A percentile compares a stretch with the other conserved stretches of the same genome.
phyloP scores from a whole-genome alignment of 2,329 filamentous ascomycete species.

The Raffaelea deltoideospora region DNA sequence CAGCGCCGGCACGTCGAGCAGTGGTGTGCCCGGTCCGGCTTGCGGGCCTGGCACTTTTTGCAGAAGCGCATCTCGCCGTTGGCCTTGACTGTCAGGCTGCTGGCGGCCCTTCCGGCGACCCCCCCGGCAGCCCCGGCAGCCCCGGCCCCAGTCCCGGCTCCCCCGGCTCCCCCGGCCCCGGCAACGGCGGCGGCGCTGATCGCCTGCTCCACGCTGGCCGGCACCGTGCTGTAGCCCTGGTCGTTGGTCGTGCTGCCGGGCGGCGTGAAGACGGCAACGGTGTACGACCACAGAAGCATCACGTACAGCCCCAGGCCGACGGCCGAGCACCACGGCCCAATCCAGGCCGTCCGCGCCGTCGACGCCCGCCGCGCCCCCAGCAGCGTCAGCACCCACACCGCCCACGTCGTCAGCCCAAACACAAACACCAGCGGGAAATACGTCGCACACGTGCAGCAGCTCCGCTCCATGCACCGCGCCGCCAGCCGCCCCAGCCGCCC shows the following conservation, averaged over 20 bases:
- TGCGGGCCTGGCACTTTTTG: constrained; percentile 91
- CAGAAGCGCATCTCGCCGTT: constrained; percentile 80
- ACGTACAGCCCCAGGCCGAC: constrained; percentile 58
- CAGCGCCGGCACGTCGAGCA: constrained; percentile 90
- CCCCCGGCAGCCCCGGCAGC: not conserved
- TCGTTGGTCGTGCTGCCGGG: constrained; percentile 58
- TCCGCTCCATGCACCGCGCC: constrained; percentile 60
- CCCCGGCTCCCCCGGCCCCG: constrained; percentile 23
- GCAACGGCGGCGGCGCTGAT: too few species aligned
- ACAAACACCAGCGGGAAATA: constrained; percentile 86
- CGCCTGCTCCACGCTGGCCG: constrained; percentile 44
- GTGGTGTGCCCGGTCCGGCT: constrained; percentile 92
- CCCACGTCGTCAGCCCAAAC: constrained; percentile 84
- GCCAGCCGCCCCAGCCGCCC: constrained; percentile 48
- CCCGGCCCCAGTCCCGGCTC: constrained; percentile 35
- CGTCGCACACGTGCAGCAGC: constrained; percentile 62
- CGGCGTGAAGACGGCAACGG: constrained; percentile 80
- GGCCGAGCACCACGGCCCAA: constrained; percentile 25
- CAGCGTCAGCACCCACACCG: constrained; percentile 67
- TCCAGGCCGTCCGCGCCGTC: not conserved
- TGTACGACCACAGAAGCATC: constrained; percentile 80
- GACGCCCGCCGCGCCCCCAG: constrained; percentile 34
- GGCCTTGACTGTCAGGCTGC: constrained; percentile 82
- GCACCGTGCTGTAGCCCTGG: constrained; percentile 64
- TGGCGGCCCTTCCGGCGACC: constrained; percentile 30